Percentiles rank a stretch among this genome's conserved stretches.
Conservation (phyloP, 2,329 filamentous ascomycete species). For the Epichloe uncinata region DNA sequence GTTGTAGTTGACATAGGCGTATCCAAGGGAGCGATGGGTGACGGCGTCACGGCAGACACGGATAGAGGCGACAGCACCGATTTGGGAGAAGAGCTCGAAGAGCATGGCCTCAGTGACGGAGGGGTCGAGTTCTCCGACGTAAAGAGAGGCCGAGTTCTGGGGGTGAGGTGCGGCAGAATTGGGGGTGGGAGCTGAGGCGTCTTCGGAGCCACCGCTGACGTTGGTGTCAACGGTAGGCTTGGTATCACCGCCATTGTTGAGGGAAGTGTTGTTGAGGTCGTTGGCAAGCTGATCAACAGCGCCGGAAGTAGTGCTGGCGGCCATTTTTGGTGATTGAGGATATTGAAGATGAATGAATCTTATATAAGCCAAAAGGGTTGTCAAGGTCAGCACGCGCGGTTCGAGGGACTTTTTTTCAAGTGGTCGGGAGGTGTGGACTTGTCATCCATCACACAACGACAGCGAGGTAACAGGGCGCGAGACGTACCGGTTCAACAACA, state of each 20-base stretch:
- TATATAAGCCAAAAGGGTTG: neutral
- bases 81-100: conserved; percentile 99
- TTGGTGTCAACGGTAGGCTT: conserved; percentile 64
- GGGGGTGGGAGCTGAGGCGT: conserved; percentile 56
- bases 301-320: conserved; percentile 42
- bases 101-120: conserved; percentile 99
- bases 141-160: conserved; percentile 93
- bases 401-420: neutral
- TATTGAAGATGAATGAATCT: conserved; percentile 5
- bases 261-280: conserved; percentile 59
- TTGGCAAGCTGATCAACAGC: conserved; percentile 70
- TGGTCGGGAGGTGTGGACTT: neutral
- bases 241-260: conserved; percentile 55
- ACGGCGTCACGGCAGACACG: conserved; percentile 99
- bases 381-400: conserved; percentile 1
- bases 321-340: conserved; percentile 34
- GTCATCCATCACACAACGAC: conserved; percentile 4
- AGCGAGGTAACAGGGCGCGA: neutral
- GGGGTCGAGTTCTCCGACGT: conserved; percentile 95
- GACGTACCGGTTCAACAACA: conserved; percentile 4
- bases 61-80: conserved; percentile 96
- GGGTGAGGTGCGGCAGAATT: conserved; percentile 64
- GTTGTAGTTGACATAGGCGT: conserved; percentile 99
- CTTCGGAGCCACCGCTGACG: conserved; percentile 38
- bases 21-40: conserved; percentile 94